phyloP scores from a whole-genome alignment of 2,329 filamentous ascomycete species.

The Ceratocystis albifundus region DNA sequence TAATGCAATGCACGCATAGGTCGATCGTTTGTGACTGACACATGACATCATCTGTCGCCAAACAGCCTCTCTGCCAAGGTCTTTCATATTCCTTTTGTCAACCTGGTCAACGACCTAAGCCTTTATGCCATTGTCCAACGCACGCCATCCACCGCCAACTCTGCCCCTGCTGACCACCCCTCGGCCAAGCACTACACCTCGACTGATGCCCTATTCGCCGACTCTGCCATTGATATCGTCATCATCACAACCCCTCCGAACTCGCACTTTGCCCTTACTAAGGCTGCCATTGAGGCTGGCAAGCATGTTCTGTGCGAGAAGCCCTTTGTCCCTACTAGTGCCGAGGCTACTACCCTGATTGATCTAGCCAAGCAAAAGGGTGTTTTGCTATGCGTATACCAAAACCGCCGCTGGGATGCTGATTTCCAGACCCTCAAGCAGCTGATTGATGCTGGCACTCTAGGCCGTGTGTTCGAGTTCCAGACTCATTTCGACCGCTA shows the following conservation, averaged over 20 bases:
- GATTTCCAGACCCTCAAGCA: conserved; percentile 61
- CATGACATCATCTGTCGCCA: not conserved
- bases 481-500: conserved; percentile 73
- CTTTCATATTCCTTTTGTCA: conserved; percentile 74
- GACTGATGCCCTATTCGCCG: conserved; percentile 51
- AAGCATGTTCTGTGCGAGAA: conserved; percentile 78
- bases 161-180: conserved; percentile 58
- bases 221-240: conserved; percentile 55
- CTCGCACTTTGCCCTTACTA: conserved; percentile 55
- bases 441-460: conserved; percentile 45
- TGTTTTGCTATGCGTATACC: conserved; percentile 54
- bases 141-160: conserved; percentile 50
- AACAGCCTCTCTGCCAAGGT: conserved; percentile 55
- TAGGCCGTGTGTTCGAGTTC: conserved; percentile 66
- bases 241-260: conserved; percentile 61
- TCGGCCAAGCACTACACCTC: conserved; percentile 52
- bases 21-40: not conserved
- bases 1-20: conserved; percentile 1
- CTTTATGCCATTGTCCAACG: conserved; percentile 69
- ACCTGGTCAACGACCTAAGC: conserved; percentile 30
- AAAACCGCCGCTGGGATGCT: conserved; percentile 66
- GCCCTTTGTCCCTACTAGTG: conserved; percentile 62
- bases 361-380: conserved; percentile 40
- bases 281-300: conserved; percentile 52
- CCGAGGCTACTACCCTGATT: conserved; percentile 55